Conservation (phyloP, 2,329 filamentous ascomycete species). For the Nannizziopsis barbatae region DNA sequence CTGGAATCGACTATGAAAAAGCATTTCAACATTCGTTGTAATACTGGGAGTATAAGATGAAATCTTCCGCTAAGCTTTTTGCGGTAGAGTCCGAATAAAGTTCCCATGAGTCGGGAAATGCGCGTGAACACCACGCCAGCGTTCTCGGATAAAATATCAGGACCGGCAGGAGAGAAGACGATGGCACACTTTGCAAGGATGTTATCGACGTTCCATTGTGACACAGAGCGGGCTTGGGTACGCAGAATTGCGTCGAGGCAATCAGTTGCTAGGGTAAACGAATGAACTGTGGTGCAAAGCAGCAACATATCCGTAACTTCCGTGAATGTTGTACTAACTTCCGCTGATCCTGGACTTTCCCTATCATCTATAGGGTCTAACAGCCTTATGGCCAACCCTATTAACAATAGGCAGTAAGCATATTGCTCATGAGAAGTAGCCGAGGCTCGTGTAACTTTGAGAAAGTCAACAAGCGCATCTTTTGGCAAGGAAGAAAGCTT, state of each 20-base stretch:
- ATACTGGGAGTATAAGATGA: constrained; percentile 46
- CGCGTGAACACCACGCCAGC: constrained; percentile 41
- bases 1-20: constrained; percentile 42
- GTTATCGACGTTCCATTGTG: constrained; percentile 38
- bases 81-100: constrained; percentile 47
- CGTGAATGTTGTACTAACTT: constrained; percentile 29
- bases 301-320: constrained; percentile 25
- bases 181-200: constrained; percentile 31
- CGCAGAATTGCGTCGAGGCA: constrained; percentile 32
- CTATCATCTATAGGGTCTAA: constrained; percentile 29
- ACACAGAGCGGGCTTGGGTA: constrained; percentile 31
- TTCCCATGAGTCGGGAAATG: constrained; percentile 43
- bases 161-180: constrained; percentile 27
- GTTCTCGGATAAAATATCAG: constrained; percentile 24
- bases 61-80: constrained; percentile 49
- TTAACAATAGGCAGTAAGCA: constrained; percentile 27
- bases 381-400: constrained; percentile 27
- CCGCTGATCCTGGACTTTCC: constrained; percentile 26
- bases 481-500: constrained; percentile 27
- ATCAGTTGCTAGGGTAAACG: constrained; percentile 32
- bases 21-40: constrained; percentile 45
- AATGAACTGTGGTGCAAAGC: constrained; percentile 26
- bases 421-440: constrained; percentile 24
- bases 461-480: constrained; percentile 23
- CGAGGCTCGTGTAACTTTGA: constrained; percentile 24